Evolutionary conservation across 257 asterid species (phyloP), one percentile per base, ranked within the genome.

Genomic region (Misopates orontium): DNA sequence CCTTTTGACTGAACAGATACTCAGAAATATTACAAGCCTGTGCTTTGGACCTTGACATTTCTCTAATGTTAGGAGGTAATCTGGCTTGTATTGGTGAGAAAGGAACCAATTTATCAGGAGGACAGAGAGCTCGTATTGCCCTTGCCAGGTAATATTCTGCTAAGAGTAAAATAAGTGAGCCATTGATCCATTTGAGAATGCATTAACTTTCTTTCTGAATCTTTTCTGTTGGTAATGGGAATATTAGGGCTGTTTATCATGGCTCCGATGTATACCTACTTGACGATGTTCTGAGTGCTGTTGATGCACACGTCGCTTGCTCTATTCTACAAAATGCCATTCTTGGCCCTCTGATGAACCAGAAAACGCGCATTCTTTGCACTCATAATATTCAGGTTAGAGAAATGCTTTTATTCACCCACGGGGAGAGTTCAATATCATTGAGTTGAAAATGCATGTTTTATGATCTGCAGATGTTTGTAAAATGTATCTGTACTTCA

Each of bases 251-350:
- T 64, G 68, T 93, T 70, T 93, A 90, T 73, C 89, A 76, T 49
- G 87, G 76, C 64, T 75, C 92, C 3, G 85, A 93, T 53, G 68
- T 73, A 65, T 84, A 80, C 83, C 78, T 93, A 73, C 96, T 93
- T 48, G 99, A 93, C 66, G 97, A 93, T 76, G 87, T 93, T 68
- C 89, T 93, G 77, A 90, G 99, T 83, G 95, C 99, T 23, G 99
- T 90, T 53, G 99, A 93, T 75, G 95, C 95, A 55, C 99, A 93
- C 72, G 99, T 93, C 73, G 96, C 95, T 68, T 75, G 75, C 68
- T 79, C 87, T 23, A 90, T 93, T 74, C 77, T 93, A 52, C 83
- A 80, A 49, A 73, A 84, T 66, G 99, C 92, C 31, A 82, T 93
- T 80, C 80, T 77, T 31, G 90, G 97, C 64, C 83, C 95, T 76